Base-by-base conservation (phyloP, 495 filamentous ascomycete genomes). In the Saxispiralis lemnorum region DNA sequence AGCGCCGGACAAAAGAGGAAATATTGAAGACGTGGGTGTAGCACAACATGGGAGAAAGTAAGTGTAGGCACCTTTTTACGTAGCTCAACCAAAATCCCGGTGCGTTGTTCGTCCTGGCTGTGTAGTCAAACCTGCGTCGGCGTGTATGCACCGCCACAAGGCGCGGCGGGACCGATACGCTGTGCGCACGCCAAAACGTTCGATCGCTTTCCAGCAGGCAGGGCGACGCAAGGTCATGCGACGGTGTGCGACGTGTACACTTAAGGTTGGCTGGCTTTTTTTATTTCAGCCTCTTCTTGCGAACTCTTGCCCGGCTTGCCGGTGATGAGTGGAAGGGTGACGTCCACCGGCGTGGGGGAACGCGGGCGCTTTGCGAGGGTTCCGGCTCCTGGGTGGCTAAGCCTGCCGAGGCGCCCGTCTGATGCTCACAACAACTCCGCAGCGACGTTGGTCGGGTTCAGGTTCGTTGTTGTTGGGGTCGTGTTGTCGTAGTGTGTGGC, bases 91-190 rank as follows among this genome's bases (percentile, higher is more conserved):
- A 48, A 35, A 44, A 24, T 31, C 34, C 38, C 32, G 31, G 18
- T 45, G 38, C 35, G 32, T 45, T 28, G 45, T 30, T 19, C 18
- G 21, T 45, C 37, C 24, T 28, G 42, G 32, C 35, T 15, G 34
- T 37, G 40, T 43, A 42, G 20, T n/a, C n/a, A 41, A 31, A n/a
- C 39, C 40, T 21, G 33, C 24, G 34, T 40, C 41, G 44, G 10
- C 16, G n/a, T 43, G 45, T 15, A 35, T 45, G 49, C 49, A 47
- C 46, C 35, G 50, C 50, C 46, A 44, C 50, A 33, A 13, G n/a
- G 21, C 31, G 33, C 38, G 39, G 45, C 32, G 19, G 39, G 38
- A 44, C 46, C 46, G 46, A 48, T 32, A 32, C 39, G 12, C 12
- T 36, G 7, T 34, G 12, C 36, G 20, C 18, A 15, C 15, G 18